Conservation (phyloP, 2,329 filamentous ascomycete genomes). For the Fusarium albosuccineum region DNA sequence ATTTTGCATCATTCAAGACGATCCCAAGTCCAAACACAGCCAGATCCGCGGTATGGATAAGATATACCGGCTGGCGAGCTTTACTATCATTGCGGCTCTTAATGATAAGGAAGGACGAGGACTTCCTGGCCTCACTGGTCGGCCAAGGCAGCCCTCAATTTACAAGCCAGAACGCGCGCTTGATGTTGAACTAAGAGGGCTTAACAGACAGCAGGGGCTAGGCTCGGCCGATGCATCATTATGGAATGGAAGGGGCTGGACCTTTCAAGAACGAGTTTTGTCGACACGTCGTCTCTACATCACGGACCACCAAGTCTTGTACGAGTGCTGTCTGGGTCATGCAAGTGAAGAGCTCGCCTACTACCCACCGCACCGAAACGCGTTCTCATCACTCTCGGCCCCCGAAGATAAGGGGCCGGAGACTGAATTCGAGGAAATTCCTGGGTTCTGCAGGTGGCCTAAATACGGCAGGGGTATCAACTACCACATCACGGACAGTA, state of each 20-base stretch:
- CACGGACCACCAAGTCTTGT: background rate
- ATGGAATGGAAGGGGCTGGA: slow-evolving; percentile 2
- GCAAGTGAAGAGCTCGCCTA: background rate
- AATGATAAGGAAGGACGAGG: background rate
- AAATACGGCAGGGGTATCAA: background rate
- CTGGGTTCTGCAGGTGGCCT: slow-evolving; percentile 4
- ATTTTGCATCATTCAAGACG: slow-evolving; percentile 11
- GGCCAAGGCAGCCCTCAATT: background rate
- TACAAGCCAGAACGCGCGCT: background rate
- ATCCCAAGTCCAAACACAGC: background rate
- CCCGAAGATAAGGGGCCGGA: background rate
- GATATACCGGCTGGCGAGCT: slow-evolving; percentile 1
- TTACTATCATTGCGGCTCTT: background rate
- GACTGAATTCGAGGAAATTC: background rate
- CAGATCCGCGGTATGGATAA: slow-evolving; percentile 3
- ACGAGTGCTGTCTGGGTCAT: background rate
- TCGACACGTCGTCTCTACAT: background rate
- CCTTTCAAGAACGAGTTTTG: slow-evolving; percentile 4
- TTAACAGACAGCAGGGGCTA: background rate
- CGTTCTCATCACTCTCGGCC: background rate
- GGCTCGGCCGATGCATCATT: too few species aligned
- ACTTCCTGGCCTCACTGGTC: background rate
- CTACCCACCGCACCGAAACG: background rate
- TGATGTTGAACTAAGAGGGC: background rate
- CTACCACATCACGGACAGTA: background rate